Conservation (phyloP, 129 eudicot genomes). For the Heracleum sosnowskyi region DNA sequence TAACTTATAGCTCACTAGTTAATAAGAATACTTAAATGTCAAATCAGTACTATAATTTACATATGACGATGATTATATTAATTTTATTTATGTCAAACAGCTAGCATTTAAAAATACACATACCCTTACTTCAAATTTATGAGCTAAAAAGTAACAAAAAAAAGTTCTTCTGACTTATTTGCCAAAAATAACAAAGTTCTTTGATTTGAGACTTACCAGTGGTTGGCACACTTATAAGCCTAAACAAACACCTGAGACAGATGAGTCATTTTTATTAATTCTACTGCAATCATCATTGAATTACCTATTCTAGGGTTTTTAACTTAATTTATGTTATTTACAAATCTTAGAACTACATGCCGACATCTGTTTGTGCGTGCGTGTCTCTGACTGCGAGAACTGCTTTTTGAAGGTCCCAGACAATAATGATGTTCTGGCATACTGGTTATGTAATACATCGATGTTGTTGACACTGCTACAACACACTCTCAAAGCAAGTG, state of each 20-base stretch:
- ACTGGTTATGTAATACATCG: constrained; percentile 88
- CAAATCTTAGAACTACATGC: neutral
- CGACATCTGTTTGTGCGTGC: too few species aligned
- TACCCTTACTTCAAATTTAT: neutral
- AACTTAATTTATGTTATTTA: too few species aligned
- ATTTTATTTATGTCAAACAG: neutral
- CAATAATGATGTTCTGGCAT: constrained; percentile 69
- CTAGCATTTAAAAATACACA: neutral
- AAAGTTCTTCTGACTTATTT: neutral
- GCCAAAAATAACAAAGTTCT: neutral
- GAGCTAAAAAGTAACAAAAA: neutral
- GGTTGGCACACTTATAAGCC: neutral
- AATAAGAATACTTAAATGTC: neutral
- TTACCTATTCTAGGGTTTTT: neutral
- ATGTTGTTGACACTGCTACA: constrained; percentile 79
- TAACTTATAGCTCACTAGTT: neutral
- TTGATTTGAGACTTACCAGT: neutral
- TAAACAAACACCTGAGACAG: neutral
- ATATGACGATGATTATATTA: neutral
- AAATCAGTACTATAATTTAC: neutral
- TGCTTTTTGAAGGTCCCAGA: constrained; percentile 56
- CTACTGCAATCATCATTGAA: neutral
- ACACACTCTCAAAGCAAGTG: constrained; percentile 95
- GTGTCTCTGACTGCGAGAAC: neutral
- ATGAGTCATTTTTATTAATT: neutral